These are phyloP conservation scores for Termitomyces bulborhizus DNA, from an alignment of 768 basidiomycete genomes.

Conservation along the genomic window DNA sequence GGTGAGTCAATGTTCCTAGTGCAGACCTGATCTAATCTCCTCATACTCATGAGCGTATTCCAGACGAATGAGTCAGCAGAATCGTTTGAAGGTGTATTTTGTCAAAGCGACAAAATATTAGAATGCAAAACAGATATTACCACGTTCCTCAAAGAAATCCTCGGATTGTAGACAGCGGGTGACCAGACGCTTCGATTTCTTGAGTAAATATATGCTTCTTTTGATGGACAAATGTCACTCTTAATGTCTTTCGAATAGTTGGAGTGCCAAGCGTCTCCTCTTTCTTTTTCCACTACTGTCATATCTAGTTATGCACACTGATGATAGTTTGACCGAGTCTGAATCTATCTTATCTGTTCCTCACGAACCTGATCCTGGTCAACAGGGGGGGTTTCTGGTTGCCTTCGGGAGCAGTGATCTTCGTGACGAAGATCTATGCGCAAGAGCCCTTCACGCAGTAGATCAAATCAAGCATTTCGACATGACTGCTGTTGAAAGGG, in stretches of 20 bases:
- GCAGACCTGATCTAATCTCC: not conserved
- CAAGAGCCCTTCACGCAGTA: slow-evolving; percentile 7
- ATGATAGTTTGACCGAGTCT: slow-evolving; percentile 50
- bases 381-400: not conserved
- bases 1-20: slow-evolving; percentile 32
- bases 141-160: slow-evolving; percentile 51
- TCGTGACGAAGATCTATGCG: slow-evolving; percentile 2
- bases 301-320: slow-evolving; percentile 9
- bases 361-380: not conserved
- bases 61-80: slow-evolving; percentile 55
- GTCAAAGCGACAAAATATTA: slow-evolving; percentile 43
- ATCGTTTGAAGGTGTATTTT: slow-evolving; percentile 60
- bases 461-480: slow-evolving; percentile 10
- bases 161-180: slow-evolving; percentile 34
- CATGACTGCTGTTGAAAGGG: slow-evolving; percentile 8
- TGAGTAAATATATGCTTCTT: not conserved
- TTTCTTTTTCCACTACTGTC: not conserved
- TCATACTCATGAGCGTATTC: slow-evolving; percentile 5
- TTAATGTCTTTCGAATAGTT: not conserved
- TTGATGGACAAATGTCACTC: slow-evolving; percentile 10
- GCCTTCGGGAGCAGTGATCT: not conserved
- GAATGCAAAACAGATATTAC: slow-evolving; percentile 51
- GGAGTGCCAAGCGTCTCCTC: not conserved
- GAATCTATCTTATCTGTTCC: slow-evolving; percentile 35
- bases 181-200: not conserved